Percentiles rank a stretch among this genome's conserved stretches.
These are phyloP conservation scores for Saksenaea vasiformis DNA, from an alignment of 371 early-diverging fungal genomes.

Conservation along the genomic window DNA sequence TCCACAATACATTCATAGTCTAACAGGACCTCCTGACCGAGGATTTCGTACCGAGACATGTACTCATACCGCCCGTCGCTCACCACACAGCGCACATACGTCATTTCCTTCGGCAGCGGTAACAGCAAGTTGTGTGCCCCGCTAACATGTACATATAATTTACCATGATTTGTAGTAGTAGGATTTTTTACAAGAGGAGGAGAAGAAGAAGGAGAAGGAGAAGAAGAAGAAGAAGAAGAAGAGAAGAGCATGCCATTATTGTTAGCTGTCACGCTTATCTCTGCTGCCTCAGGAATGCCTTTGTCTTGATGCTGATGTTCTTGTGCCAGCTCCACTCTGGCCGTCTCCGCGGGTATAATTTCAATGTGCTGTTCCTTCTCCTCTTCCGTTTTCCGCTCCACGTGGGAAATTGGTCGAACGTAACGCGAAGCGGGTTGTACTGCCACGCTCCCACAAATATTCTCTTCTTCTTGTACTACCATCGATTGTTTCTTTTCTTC, in stretches of 20 bases:
- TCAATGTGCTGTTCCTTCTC: neutral
- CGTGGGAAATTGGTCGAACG: slow-evolving; percentile 10
- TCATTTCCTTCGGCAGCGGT: slow-evolving; percentile 37
- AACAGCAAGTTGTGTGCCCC: slow-evolving; percentile 32
- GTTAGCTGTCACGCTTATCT: neutral
- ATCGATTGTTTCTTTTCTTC: slow-evolving; percentile 3
- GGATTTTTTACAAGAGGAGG: no score
- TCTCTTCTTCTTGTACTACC: neutral
- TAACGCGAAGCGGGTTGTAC: slow-evolving; percentile 23
- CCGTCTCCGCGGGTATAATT: neutral
- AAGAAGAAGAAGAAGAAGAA: no score
- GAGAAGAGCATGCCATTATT: neutral
- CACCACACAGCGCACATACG: slow-evolving; percentile 40
- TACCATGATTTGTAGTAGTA: slow-evolving; percentile 26
- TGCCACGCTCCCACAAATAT: slow-evolving; percentile 20
- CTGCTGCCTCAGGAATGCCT: neutral
- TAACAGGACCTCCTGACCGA: slow-evolving; percentile 34
- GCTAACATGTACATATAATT: slow-evolving; percentile 36
- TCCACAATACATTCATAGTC: slow-evolving; percentile 50
- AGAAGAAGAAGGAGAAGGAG: no score
- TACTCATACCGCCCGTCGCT: slow-evolving; percentile 44
- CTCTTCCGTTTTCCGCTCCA: neutral
- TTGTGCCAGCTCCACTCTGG: neutral
- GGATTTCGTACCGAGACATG: slow-evolving; percentile 34
- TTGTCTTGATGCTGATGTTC: slow-evolving; percentile 2